Evolutionary conservation across 2,329 filamentous ascomycete genomes (phyloP), one percentile per base, ranked within the genome.

Genomic region (Penicillium nordicum): DNA sequence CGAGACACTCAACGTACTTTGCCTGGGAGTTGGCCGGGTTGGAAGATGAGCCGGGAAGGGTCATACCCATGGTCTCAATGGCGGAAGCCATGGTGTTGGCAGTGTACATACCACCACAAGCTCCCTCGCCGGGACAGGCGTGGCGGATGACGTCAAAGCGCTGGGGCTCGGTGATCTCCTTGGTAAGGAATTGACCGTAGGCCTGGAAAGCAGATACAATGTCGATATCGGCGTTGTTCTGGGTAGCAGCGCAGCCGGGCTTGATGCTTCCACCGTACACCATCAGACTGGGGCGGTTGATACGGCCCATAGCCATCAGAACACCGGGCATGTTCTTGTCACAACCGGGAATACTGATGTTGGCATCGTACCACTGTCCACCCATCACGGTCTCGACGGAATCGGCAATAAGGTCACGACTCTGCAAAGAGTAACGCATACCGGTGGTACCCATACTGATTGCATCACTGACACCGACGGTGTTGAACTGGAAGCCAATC

Each of bases 311-410:
- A 55, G 92, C 94, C 69, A 94, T 94, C 67, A 92, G 79, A 12
- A 94, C 90, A 75, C 90, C 90, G 1, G 92, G 92, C 94, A 99
- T 97, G 79, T 99, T 99, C 86, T 99, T 99, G 83, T 99, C 94
- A 77, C 94, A 99, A 47, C 94, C 94, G 14, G 94, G 94, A 68
- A 99, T 89, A 51, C 91, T 96, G 72, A 99, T 89, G 76, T 97
- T 97, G 66, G 87, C 93, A 75, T 99, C 94, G 73, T 99, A 97
- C 92, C 92, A 97, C 78, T 99, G 94, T 16, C 92, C 94, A 65
- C 92, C 88, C 92, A 97, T 99, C 68, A 99, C 94, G 5, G 94
- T 97, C 83, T 99, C 94, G 69, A 99, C 96, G 60, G 90, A 95
- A 78, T 99, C 94, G 69, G 94, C 94, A 68, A 99, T 99, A 69